A percentile compares a stretch with the other conserved stretches of the same genome.
These are phyloP conservation scores for Adansonia rubrostipa DNA, from an alignment of 441 rosid species.

Conservation along the genomic window DNA sequence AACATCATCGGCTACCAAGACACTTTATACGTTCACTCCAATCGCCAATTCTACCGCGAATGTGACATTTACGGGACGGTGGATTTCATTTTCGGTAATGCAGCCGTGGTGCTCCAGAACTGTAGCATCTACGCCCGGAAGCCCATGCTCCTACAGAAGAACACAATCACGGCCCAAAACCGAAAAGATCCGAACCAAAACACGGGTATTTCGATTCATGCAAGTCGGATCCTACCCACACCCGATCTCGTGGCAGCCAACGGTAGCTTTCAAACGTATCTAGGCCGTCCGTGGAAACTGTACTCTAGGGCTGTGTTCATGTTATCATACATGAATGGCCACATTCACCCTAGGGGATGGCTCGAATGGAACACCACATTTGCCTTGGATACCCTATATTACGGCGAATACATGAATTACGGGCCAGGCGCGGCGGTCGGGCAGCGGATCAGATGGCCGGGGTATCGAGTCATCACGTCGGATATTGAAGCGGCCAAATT, in stretches of 20 bases:
- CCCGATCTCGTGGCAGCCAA: constrained; percentile 55
- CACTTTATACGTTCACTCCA: constrained; percentile 88
- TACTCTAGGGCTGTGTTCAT: constrained; percentile 77
- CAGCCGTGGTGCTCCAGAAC: constrained; percentile 84
- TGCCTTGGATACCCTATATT: constrained; percentile 78
- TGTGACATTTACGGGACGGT: constrained; percentile 88
- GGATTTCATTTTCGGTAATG: constrained; percentile 91
- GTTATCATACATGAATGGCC: constrained; percentile 77
- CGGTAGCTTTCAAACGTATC: constrained; percentile 62
- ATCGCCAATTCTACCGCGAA: constrained; percentile 88
- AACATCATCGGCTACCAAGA: constrained; percentile 80
- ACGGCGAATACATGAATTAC: constrained; percentile 85
- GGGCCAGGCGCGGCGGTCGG: constrained; percentile 73
- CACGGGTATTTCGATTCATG: constrained; percentile 93
- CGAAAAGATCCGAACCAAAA: constrained; percentile 90
- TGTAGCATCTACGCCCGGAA: constrained; percentile 81
- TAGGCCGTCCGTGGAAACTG: constrained; percentile 95
- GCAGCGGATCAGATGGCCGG: constrained; percentile 77
- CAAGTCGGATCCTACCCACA: constrained; percentile 57
- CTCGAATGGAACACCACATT: constrained; percentile 79
- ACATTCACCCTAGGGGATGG: constrained; percentile 83
- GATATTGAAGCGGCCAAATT: constrained; percentile 65
- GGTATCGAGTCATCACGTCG: constrained; percentile 71
- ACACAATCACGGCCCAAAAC: constrained; percentile 92
- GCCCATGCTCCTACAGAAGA: constrained; percentile 76